Base-by-base conservation (phyloP, 2,329 filamentous ascomycete species). In the Alternaria arbusti region DNA sequence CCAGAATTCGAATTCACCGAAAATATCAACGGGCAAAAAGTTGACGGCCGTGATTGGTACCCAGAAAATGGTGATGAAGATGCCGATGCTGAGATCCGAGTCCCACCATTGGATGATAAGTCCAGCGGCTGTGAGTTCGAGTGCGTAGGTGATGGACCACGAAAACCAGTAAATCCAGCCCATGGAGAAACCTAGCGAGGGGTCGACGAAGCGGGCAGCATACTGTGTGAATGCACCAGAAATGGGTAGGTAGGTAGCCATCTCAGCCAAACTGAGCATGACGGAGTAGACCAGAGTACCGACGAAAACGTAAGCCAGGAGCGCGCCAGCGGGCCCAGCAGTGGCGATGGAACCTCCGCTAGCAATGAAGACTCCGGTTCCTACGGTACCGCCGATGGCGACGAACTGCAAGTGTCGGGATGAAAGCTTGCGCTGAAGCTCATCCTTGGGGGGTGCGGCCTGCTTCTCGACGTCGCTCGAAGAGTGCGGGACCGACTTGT, bases 81-180 rank as follows among this genome's bases (percentile, higher is more conserved):
- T 89, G 62, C 86, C 91, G 58, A 92, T 87, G 71, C 84, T 89
- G 62, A 93, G 80, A 20, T 79, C 76, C 1, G 82, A 66, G 59
- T 88, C 84, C 91, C 91, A 94, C 78, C 90, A 94, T 76, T 93
- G 88, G 66, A 94, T 91, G 59, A 94, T 91, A 51, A 93, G 82
- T 6, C 90, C 91, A 1, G 90, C 88, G 0, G 90, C 90, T 0
- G 88, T 91, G 43, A 94, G 83, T 74, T 94, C 91, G 9, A 93
- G 85, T 0, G 90, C 90, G 69, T 88, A 91, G 0, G 91, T 93
- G 61, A 90, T 88, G 17, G 88, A 85, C 90, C 90, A 94, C 40
- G 86, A 89, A 74, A 93, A 93, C 89, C 90, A 94, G 80, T 94
- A 94, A 63, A 92, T 89, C 91, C 91, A 94, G 20, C 92, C 91